Evolutionary conservation across 805 yeast species (phyloP).

Genomic region (Suhomyces tanzawaensis): DNA sequence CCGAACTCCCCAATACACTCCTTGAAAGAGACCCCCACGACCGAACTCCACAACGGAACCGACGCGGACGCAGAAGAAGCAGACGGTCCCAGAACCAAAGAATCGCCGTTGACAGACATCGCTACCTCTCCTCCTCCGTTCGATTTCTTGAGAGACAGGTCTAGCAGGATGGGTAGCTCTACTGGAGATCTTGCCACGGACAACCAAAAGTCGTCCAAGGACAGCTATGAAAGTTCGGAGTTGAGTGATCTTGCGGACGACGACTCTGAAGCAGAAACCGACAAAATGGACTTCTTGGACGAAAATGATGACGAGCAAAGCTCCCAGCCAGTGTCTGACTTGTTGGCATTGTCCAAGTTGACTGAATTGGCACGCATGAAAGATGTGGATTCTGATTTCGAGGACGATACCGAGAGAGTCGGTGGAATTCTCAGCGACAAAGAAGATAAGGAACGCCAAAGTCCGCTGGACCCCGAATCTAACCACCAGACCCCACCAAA

Average conservation of each 20-base stretch:
- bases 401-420: conserved; percentile 7
- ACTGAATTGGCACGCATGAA: conserved; percentile 40
- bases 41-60: too few relatives aligned
- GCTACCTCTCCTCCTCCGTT: conserved; percentile 41
- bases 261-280: conserved; percentile 88
- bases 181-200: not conserved
- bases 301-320: conserved; percentile 19
- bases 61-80: too few relatives aligned
- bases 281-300: conserved; percentile 63
- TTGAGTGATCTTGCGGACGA: conserved; percentile 55
- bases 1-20: too few relatives aligned
- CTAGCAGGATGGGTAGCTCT: conserved; percentile 5
- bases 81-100: conserved; percentile 21
- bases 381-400: conserved; percentile 35
- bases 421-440: not conserved
- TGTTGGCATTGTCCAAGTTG: conserved; percentile 39
- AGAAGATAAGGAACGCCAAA: not conserved
- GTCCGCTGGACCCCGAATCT: not conserved
- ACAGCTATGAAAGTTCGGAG: conserved; percentile 40
- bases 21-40: too few relatives aligned
- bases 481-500: not conserved
- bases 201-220: conserved; percentile 10
- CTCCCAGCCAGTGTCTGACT: conserved; percentile 31
- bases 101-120: conserved; percentile 41
- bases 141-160: conserved; percentile 18